Base-by-base conservation (phyloP, 805 yeast genomes). In the Sugiyamaella qingdaonensis region DNA sequence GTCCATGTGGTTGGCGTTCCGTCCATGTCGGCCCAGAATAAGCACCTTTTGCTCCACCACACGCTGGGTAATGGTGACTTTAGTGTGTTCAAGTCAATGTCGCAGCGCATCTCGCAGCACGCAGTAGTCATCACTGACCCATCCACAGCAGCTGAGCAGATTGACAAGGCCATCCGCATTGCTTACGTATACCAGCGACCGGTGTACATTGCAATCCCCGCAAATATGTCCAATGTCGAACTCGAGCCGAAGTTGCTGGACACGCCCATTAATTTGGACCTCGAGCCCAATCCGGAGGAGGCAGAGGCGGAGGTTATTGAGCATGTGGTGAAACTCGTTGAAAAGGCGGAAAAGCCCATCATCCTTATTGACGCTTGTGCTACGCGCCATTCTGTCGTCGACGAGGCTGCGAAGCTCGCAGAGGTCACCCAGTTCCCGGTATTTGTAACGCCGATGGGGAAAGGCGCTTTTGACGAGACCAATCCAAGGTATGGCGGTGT, bases 391-490 rank as follows among this genome's bases (percentile, higher is more conserved):
- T 74, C 76, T 59, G 86, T 84, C 59, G 77, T 76, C 65, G 69
- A 70, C n/a, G 88, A 84, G 69, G 84, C 86, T 55, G 74, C 72
- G 57, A 71, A 76, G 61, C 77, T 88, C 66, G 84, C 85, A 48
- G 78, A 79, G 53, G 68, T 73, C 54, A 86, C 95, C 48, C 81
- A 85, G 68, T 87, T 82, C 82, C 92, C 94, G 45, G 84, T 85
- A 47, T 88, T 81, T 70, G 85, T 85, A 53, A 88, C 96, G 51
- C 95, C 96, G 63, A 86, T 88, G 94, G 96, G 95, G 72, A 88
- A 88, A 72, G 85, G 89, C 55, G 76, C 81, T 24, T 80, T 87
- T 61, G 82, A 85, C 70, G 96, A 88, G 72, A 76, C 76, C 56
- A 78, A 82, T 68, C 79, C 82, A 58, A 75, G 88, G 71, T 88